Conservation (phyloP, 2,329 filamentous ascomycete species). For the Fusarium camptoceras region DNA sequence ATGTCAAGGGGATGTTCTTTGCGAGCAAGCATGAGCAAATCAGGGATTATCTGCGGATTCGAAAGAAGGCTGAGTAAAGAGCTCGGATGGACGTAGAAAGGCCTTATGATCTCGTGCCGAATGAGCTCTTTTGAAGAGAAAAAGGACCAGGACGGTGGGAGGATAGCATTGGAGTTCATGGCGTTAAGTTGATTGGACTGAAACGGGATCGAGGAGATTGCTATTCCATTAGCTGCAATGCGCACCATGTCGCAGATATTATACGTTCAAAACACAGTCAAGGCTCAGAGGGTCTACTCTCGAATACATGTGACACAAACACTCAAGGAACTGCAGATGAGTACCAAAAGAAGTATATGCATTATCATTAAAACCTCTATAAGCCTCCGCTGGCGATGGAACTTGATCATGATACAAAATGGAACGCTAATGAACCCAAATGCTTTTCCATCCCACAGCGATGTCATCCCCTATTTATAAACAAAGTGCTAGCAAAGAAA, state of each 20-base stretch:
- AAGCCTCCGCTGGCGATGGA: neutral
- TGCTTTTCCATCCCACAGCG: neutral
- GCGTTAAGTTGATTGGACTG: conserved; percentile 20
- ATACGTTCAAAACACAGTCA: neutral
- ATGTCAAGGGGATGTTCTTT: conserved; percentile 86
- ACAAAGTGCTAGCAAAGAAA: conserved; percentile 16
- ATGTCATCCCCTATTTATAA: conserved; percentile 1
- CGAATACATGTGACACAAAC: neutral
- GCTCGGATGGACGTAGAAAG: neutral
- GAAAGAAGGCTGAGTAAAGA: conserved; percentile 62
- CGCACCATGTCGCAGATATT: neutral
- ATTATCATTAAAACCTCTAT: neutral
- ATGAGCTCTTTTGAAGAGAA: neutral
- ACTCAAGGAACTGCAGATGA: neutral
- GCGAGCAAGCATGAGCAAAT: conserved; percentile 93
- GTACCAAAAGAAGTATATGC: neutral
- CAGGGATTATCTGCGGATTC: conserved; percentile 78
- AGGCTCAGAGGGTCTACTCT: neutral
- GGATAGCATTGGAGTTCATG: conserved; percentile 39
- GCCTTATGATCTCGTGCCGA: neutral
- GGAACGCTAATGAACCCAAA: neutral
- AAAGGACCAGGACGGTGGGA: neutral
- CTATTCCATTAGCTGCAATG: neutral
- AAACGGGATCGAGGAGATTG: neutral
- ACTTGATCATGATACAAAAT: conserved; percentile 10